These are phyloP conservation scores for Pseudotsuga menziesii DNA, from an alignment of 75 land plant species.

Conservation along the genomic window DNA sequence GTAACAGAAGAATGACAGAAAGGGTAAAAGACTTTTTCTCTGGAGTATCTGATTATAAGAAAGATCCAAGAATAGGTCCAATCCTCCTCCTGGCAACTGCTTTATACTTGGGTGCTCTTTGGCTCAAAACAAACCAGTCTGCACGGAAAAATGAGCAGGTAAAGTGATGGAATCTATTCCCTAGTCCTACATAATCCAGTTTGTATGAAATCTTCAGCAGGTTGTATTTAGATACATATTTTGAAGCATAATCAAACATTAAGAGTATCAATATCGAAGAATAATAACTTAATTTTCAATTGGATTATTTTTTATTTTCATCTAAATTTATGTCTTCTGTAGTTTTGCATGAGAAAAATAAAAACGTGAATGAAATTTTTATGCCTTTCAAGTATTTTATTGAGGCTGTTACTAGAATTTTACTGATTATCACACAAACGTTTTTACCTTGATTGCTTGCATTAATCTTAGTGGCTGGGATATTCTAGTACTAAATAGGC, in stretches of 20 bases:
- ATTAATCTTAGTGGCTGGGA: too few relatives aligned
- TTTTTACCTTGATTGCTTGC: neutral
- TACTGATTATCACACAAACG: neutral
- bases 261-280: neutral
- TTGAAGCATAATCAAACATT: neutral
- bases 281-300: neutral
- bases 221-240: too few relatives aligned
- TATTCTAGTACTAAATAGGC: neutral
- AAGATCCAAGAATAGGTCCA: constrained; percentile 66
- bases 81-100: constrained; percentile 39
- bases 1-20: constrained; percentile 18
- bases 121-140: constrained; percentile 20
- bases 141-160: neutral
- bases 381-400: neutral
- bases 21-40: neutral
- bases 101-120: constrained; percentile 46
- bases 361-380: neutral
- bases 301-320: neutral
- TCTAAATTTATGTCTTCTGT: neutral
- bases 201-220: neutral
- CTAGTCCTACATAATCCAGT: neutral
- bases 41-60: constrained; percentile 10
- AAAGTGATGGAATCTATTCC: neutral
- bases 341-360: neutral
- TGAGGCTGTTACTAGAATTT: neutral